Base-by-base conservation (phyloP, 768 basidiomycete genomes). In the Tulasnella sp. region DNA sequence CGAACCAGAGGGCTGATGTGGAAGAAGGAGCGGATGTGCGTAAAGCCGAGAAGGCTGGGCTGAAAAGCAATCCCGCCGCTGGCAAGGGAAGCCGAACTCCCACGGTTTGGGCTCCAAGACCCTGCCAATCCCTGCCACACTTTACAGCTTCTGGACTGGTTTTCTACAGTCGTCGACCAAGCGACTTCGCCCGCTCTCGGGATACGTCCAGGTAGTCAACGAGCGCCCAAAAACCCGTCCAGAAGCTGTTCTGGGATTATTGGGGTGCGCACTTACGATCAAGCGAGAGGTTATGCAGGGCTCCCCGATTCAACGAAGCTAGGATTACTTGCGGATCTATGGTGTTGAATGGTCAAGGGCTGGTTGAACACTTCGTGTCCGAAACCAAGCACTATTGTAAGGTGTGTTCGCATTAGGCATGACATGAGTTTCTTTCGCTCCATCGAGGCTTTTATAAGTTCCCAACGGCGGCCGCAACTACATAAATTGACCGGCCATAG, bases 361-460 rank as follows among this genome's bases (percentile, higher is more conserved):
- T 99, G 91, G 96, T 98, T 67, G 98, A 99, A 75, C 97, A 99
- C 84, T 99, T 99, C 86, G 93, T 98, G 83, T 99, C 99, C 83
- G 95, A 99, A 87, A 98, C 99, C 87, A 95, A 91, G 86, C 94
- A 98, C 85, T 98, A 98, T 83, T 93, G 93, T 86, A 96, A 97
- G 85, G 83, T 84, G 18, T 40, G 79, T 71, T 71, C 35, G 35
- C 35, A 35, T 2, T 35, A 35, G 5, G 5, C 35, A 35, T 35
- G 35, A 35, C 35, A 35, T 35, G 35, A 35, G 35, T 35, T 35
- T 35, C 35, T 2, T 35, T 35, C 35, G 35, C 35, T 35, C 35
- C 35, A 35, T 35, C n/a, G 29, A 39, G 7, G 46, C 16, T 7
- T 46, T 23, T 55, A 3, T 48, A 83, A 85, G 96, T 96, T 82